These are phyloP conservation scores for Pelargonium myrrhifolium DNA, from an alignment of 441 rosid species.

Conservation along the genomic window DNA sequence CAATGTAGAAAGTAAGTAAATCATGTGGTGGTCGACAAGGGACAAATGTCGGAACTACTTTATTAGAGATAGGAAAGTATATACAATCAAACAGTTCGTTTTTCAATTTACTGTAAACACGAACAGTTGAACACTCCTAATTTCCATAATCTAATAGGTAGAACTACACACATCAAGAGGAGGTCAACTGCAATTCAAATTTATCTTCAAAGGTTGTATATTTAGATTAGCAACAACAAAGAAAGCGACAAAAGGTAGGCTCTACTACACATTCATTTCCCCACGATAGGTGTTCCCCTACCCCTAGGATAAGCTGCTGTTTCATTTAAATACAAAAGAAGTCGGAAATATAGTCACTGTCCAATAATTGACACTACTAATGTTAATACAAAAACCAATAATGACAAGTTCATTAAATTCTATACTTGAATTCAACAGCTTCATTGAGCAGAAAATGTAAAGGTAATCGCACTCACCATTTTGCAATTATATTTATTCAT, in stretches of 20 bases:
- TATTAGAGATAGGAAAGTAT: neutral
- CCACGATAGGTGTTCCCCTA: neutral
- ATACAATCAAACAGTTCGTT: neutral
- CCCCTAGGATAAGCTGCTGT: neutral
- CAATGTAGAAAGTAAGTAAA: neutral
- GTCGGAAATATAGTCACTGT: neutral
- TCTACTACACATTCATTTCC: neutral
- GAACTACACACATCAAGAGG: neutral
- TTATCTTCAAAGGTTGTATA: too few species aligned
- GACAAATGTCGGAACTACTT: neutral
- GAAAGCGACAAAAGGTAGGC: neutral
- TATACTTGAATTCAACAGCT: neutral
- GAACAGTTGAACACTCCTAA: neutral
- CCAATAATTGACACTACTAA: neutral
- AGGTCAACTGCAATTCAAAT: neutral
- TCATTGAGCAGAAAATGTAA: neutral
- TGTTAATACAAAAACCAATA: neutral
- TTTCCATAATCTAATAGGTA: neutral
- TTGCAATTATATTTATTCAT: slow-evolving; percentile 60
- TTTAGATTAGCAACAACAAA: neutral
- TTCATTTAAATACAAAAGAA: neutral
- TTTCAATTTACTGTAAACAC: neutral
- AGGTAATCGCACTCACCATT: slow-evolving; percentile 36
- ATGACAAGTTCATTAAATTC: neutral
- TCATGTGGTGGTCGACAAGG: too few species aligned